Base-by-base conservation (phyloP, 306 rosid species). In the Cucumis cinereus region DNA sequence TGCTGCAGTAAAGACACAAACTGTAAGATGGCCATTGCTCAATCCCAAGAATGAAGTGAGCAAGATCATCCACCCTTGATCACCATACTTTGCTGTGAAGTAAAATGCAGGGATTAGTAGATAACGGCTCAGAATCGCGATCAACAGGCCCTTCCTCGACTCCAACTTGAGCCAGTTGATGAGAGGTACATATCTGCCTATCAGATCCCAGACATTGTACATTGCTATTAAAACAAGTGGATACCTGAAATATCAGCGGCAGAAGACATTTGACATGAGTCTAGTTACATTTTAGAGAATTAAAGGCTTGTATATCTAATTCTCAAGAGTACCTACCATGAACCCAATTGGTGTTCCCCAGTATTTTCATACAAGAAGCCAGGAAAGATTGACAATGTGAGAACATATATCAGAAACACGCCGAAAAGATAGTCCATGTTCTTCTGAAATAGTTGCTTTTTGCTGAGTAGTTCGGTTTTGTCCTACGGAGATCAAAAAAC, bases 361-460 rank as follows among this genome's bases (percentile, higher is more conserved):
- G 99, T 92, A 52, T 92, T 85, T 85, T 94, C 99, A 45, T 81
- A 94, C 81, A 90, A 77, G 86, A 92, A 92, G 10, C 97, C 99
- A 7, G 97, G 99, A 74, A 85, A 81, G 61, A 94, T 92, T 10
- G 97, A 94, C 81, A 94, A 59, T 8, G 99, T 92, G 22, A 86
- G 6, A 13, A 69, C 91, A 79, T 90, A 89, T 69, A 88, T 86
- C 53, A 94, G 79, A 77, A 84, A 84, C 61, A 92, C 23, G 72
- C 80, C 99, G 4, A 68, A 66, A 68, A 80, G 86, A 81, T 88
- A 94, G 79, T 92, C 97, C 22, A 79, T 22, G 13, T 88, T 94
- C 82, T 86, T 54, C 2, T 67, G 7, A 55, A 92, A 77, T 20
- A 94, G 61, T 41, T 87, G 86, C 78, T 78, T 88, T 38, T 79